A percentile compares a stretch with the other conserved stretches of the same genome.
Evolutionary conservation across 345 rosid genomes (phyloP).

Genomic region (Trapa bicornis): DNA sequence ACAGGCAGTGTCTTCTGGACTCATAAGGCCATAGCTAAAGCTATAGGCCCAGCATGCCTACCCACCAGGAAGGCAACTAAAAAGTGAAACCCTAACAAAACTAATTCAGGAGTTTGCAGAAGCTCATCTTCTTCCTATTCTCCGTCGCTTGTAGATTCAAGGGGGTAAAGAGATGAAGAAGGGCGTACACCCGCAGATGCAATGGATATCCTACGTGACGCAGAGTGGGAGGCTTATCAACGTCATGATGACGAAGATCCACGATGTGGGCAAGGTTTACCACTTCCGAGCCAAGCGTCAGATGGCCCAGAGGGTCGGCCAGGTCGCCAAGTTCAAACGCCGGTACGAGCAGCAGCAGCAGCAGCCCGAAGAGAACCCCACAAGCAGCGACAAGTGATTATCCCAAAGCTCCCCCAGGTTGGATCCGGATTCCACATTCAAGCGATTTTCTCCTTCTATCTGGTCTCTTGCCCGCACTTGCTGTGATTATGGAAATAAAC

Average conservation of each 20-base stretch:
- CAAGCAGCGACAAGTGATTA: neutral
- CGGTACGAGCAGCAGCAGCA: constrained; percentile 50
- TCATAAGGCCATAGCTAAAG: neutral
- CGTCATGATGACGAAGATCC: constrained; percentile 84
- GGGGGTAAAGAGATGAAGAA: constrained; percentile 52
- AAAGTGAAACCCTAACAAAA: neutral
- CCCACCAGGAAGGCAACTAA: neutral
- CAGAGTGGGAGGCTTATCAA: constrained; percentile 82
- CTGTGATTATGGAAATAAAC: too few species aligned
- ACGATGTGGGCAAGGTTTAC: constrained; percentile 67
- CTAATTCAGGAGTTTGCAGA: neutral
- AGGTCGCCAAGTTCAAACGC: constrained; percentile 71
- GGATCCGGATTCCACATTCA: too few species aligned
- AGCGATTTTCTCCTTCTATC: too few species aligned
- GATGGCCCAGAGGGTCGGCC: constrained; percentile 75
- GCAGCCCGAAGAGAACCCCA: neutral
- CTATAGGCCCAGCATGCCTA: neutral
- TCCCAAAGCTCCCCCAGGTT: too few species aligned
- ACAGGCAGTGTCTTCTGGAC: too few species aligned
- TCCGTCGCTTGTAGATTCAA: neutral
- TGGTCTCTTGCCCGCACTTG: too few species aligned
- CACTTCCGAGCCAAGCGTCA: constrained; percentile 84
- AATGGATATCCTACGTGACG: constrained; percentile 88
- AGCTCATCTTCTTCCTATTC: neutral
- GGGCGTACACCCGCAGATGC: constrained; percentile 91